Base-by-base conservation (phyloP, 352 stramenopile species). In the Globisporangium spiculum region DNA sequence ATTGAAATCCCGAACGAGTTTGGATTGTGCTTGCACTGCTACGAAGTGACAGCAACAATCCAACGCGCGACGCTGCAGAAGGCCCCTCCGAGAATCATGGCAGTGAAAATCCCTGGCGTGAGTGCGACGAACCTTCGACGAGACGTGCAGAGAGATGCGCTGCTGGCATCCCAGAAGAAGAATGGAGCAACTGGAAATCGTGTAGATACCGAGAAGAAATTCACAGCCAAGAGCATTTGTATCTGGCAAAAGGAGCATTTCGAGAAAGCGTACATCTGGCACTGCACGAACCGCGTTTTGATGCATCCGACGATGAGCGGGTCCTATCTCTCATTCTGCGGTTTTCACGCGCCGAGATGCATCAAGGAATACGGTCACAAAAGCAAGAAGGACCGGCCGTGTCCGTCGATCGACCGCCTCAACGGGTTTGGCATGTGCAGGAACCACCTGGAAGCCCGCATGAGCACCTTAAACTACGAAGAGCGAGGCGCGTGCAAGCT, bases 391-490 rank as follows among this genome's bases (percentile, higher is more conserved):
- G 58, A 56, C 9, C 3, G 44, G 4, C 1, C 27, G 10, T 93
- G 86, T 57, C 74, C 80, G 4, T 3, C 66, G 0, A 86, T 93
- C 14, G 78, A 86, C 8, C 79, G 75, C 9, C 75, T 77, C 26
- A 93, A 91, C 50, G 44, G 59, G 0, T 89, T 90, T 71, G 86
- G 86, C 0, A 75, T 93, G 69, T 93, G 86, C 27, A 79, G 82
- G 24, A 90, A 92, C 65, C 86, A 92, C 57, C 57, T 90, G 10
- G 83, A 90, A 70, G 80, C 83, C 2, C 74, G 90, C 27, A 63
- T 92, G 44, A 90, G 73, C 57, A 78, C 66, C 14, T 63, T 88
- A n/a, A 67, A 61, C 18, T 89, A 79, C 54, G 80, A 92, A 63
- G 68, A 72, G n/a, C 78, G 84, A 9, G 76, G 74, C 0, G 66